Conservation (phyloP, 2,329 filamentous ascomycete species). For the Magnaporthiopsis poae region DNA sequence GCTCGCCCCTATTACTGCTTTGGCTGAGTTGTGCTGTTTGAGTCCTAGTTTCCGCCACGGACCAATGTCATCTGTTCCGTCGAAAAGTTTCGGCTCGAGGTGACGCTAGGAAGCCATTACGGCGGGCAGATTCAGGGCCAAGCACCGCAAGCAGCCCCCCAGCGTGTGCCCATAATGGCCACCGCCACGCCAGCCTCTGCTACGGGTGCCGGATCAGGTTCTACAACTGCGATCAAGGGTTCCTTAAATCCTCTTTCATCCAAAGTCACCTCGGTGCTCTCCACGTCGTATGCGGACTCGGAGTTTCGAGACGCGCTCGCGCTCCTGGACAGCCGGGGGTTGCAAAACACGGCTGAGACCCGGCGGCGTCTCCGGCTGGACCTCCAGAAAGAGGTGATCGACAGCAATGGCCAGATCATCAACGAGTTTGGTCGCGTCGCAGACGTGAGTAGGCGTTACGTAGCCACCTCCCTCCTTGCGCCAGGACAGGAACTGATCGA, state of each 20-base stretch:
- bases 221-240: conserved; percentile 23
- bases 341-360: conserved; percentile 67
- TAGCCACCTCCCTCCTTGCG: background rate
- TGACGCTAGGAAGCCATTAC: background rate
- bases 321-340: conserved; percentile 61
- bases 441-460: conserved; percentile 47
- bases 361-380: conserved; percentile 71
- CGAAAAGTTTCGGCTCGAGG: background rate
- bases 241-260: conserved; percentile 59
- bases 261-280: conserved; percentile 76
- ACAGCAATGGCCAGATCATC: conserved; percentile 83
- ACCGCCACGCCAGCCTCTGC: background rate
- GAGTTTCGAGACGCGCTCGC: conserved; percentile 80
- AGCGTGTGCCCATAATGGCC: background rate
- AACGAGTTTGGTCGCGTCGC: conserved; percentile 81
- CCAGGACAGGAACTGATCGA: conserved; percentile 2
- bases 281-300: conserved; percentile 82
- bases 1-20: no score
- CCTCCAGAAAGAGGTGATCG: conserved; percentile 83
- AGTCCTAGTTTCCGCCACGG: background rate
- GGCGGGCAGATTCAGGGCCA: background rate
- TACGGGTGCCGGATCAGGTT: background rate
- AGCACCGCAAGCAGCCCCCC: background rate
- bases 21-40: background rate
- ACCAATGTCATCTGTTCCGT: background rate